A percentile compares a stretch with the other conserved stretches of the same genome.
phyloP scores from a whole-genome alignment of 352 stramenopile genomes.

The Pythium aristosporum region DNA sequence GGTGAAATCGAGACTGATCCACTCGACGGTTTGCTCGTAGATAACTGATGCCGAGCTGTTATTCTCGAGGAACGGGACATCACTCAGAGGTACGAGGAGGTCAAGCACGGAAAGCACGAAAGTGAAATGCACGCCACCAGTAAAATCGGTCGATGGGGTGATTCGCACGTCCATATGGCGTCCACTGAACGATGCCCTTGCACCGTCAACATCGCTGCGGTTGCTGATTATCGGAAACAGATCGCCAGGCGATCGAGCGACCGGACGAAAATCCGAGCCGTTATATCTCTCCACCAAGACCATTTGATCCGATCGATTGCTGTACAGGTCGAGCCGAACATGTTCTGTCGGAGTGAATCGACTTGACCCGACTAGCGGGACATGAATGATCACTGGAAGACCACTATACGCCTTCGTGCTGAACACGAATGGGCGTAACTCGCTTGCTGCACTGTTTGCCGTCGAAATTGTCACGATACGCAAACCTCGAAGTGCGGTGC shows the following conservation, averaged over 20 bases:
- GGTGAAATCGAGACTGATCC: slow-evolving; percentile 20
- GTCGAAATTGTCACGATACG: slow-evolving; percentile 20
- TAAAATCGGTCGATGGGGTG: slow-evolving; percentile 6
- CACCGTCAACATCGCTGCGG: background rate
- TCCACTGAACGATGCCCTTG: background rate
- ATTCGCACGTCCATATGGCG: slow-evolving; percentile 19
- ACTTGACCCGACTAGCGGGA: slow-evolving; percentile 23
- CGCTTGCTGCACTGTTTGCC: background rate
- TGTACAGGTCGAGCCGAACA: slow-evolving; percentile 12
- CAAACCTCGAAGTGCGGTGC: slow-evolving; percentile 19
- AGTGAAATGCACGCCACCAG: slow-evolving; percentile 2
- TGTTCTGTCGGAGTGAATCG: background rate
- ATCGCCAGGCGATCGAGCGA: background rate
- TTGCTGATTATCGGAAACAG: background rate
- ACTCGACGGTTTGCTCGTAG: slow-evolving; percentile 22
- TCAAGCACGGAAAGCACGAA: slow-evolving; percentile 9
- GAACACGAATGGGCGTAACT: slow-evolving; percentile 26
- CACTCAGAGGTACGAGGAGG: background rate
- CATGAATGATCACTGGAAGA: slow-evolving; percentile 19
- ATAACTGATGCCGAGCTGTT: slow-evolving; percentile 1
- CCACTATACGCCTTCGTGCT: slow-evolving; percentile 29
- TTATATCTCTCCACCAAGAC: slow-evolving; percentile 13
- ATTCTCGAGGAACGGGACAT: slow-evolving; percentile 3
- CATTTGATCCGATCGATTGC: slow-evolving; percentile 10
- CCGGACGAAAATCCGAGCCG: background rate